A percentile compares a stretch with the other conserved stretches of the same genome.
These are phyloP conservation scores for Backusella australiensis DNA, from an alignment of 192 early-diverging fungal genomes.

Conservation along the genomic window DNA sequence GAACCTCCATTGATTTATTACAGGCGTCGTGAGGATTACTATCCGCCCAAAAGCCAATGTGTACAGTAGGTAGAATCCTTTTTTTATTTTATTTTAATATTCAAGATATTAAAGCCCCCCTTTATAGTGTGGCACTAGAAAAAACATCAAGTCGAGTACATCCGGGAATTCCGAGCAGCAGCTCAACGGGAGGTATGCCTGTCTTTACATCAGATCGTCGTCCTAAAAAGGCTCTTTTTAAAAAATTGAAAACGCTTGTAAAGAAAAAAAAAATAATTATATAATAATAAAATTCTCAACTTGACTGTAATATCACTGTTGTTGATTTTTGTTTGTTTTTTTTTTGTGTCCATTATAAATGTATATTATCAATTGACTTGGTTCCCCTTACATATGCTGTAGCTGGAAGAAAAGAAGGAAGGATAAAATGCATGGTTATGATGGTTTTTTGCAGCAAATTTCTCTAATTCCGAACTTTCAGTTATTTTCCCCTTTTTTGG, in stretches of 20 bases:
- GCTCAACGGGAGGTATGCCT: neutral
- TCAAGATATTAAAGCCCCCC: neutral
- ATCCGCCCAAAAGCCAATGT: neutral
- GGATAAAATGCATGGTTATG: too few relatives aligned
- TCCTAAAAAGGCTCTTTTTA: neutral
- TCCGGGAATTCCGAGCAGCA: neutral
- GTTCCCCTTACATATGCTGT: neutral
- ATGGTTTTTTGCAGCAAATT: too few relatives aligned
- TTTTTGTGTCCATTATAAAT: neutral
- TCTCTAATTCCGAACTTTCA: too few relatives aligned
- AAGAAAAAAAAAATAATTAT: neutral
- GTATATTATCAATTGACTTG: neutral
- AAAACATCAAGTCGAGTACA: neutral
- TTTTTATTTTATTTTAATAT: too few relatives aligned
- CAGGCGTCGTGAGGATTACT: slow-evolving; percentile 1
- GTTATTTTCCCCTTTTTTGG: too few relatives aligned
- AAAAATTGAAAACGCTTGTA: neutral
- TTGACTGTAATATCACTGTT: neutral
- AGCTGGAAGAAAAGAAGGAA: too few relatives aligned
- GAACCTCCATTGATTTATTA: neutral
- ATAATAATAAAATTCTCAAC: neutral
- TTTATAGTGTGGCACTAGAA: slow-evolving; percentile 1
- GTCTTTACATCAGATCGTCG: neutral
- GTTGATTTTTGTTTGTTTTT: neutral
- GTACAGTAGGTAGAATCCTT: neutral